phyloP scores from a whole-genome alignment of 1,139 yeast genomes.

The Yamadazyma taylorii region DNA sequence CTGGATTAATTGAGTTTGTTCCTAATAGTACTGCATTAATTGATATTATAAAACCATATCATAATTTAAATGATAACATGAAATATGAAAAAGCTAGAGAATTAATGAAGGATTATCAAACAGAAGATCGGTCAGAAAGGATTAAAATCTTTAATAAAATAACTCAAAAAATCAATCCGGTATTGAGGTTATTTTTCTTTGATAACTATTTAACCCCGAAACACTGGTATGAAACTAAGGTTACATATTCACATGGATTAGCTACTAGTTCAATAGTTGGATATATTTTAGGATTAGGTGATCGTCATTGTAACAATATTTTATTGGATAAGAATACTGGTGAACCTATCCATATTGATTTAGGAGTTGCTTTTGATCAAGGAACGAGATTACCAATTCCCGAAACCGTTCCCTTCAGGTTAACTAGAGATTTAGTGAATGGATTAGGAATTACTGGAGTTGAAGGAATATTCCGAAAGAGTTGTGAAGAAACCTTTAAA shows the following conservation, averaged over 20 bases:
- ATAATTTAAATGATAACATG: conserved; percentile 41
- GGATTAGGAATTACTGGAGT: conserved; percentile 88
- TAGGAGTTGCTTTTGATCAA: conserved; percentile 95
- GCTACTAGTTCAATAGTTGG: conserved; percentile 90
- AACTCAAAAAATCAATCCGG: conserved; percentile 59
- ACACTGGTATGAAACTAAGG: conserved; percentile 69
- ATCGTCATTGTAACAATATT: conserved; percentile 89
- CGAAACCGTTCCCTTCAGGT: conserved; percentile 88
- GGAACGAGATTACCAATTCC: conserved; percentile 85
- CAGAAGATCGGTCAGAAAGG: conserved; percentile 45
- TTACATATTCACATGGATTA: conserved; percentile 71
- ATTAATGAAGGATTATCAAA: conserved; percentile 60
- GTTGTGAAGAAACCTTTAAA: conserved; percentile 72
- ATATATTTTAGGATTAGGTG: conserved; percentile 86
- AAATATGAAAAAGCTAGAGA: conserved; percentile 60
- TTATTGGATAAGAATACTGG: conserved; percentile 77
- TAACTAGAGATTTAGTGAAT: conserved; percentile 88
- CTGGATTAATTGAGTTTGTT: conserved; percentile 92
- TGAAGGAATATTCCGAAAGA: conserved; percentile 69
- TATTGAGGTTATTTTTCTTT: conserved; percentile 67
- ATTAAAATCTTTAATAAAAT: conserved; percentile 52
- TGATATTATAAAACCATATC: conserved; percentile 66
- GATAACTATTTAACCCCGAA: conserved; percentile 66
- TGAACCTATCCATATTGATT: conserved; percentile 92
- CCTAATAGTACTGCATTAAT: conserved; percentile 69